Evolutionary conservation across 2,329 filamentous ascomycete genomes (phyloP), one percentile per base, ranked within the genome.

Genomic region (Claviceps capensis): DNA sequence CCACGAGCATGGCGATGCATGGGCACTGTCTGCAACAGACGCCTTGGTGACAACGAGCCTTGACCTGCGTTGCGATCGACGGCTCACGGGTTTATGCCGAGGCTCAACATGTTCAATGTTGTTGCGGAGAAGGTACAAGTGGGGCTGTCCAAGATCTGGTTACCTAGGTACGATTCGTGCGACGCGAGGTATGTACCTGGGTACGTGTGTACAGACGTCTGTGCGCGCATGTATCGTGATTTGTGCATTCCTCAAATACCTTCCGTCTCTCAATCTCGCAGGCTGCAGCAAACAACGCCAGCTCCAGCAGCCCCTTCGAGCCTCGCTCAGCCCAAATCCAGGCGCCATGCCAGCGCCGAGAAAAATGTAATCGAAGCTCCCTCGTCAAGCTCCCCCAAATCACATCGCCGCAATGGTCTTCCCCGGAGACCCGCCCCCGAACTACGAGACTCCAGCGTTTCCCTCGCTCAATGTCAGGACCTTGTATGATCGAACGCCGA

Each of bases 381-480:
- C 8, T 49, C 8, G 14, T 41, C 7, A 16, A 13, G 17, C 4
- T 48, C 11, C 23, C 16, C 17, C 16, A 23, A 22, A 22, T 26
- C 7, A 37, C 11, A 23, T 23, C 14, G 52, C 23, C 38, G 17
- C 47, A 38, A 54, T 58, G 57, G 14, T 52, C 11, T 43, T 40
- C 43, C 52, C 46, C 8, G 51, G 50, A 38, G 26, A 50, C n/a
- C 71, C 73, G 41, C 76, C 76, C 16, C 49, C 61, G 13, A 58
- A 57, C 64, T 93, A 95, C 70, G 65, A 67, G 26, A 78, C 79
- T 22, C 88, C 88, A 19, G 65, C 72, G 4, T 96, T 94, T 63
- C 89, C 89, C 1, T 87, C 86, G 40, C 81, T 96, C 54, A 88
- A 88, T 70, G 85, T 87, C 78, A 82, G 85, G 37, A 65, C 63